phyloP scores from a whole-genome alignment of 2,329 filamentous ascomycete genomes.

The Fusarium udum region DNA sequence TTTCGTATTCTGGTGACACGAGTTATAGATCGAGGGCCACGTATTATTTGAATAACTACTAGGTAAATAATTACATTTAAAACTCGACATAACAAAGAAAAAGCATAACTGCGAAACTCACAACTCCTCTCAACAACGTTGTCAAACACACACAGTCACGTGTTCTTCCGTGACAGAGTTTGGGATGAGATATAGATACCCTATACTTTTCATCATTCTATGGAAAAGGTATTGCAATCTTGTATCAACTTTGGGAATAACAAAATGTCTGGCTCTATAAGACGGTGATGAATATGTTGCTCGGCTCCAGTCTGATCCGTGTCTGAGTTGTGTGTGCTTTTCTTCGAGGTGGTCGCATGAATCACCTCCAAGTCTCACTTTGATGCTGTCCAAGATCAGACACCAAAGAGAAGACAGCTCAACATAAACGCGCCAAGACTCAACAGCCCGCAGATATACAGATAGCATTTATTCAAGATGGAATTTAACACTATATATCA shows the following conservation, averaged over 20 bases:
- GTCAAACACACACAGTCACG: neutral
- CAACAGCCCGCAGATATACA: neutral
- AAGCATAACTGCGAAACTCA: neutral
- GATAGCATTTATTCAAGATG: neutral
- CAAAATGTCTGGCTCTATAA: neutral
- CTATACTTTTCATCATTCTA: neutral
- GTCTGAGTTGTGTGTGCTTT: neutral
- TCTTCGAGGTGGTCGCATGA: neutral
- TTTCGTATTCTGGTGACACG: neutral
- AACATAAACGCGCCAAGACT: neutral
- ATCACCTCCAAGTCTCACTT: neutral
- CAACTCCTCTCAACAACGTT: neutral
- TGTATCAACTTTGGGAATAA: neutral
- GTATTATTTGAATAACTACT: neutral
- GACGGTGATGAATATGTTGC: neutral
- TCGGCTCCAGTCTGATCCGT: neutral
- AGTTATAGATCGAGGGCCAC: neutral
- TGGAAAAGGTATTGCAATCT: neutral
- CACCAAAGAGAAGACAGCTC: neutral
- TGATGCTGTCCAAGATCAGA: neutral
- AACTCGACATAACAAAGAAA: neutral
- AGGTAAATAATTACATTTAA: neutral
- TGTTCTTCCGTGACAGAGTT: neutral
- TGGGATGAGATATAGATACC: neutral
- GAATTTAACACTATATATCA: neutral